phyloP scores from a whole-genome alignment of 2,329 filamentous ascomycete genomes.

The Fusarium mexicanum region DNA sequence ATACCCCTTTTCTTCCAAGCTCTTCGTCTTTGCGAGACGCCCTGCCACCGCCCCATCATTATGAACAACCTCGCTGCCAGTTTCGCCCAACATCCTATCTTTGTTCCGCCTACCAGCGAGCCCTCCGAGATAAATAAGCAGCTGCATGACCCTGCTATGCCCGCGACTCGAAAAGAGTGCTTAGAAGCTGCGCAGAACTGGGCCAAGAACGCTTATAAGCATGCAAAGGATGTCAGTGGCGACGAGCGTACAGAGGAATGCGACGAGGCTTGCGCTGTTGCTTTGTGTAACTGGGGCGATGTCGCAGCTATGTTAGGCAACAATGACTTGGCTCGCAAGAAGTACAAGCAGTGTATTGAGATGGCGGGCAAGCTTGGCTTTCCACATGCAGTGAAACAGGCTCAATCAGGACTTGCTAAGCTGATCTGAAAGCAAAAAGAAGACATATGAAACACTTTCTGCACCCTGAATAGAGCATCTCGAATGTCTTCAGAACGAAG shows the following conservation, averaged over 20 bases:
- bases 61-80: slow-evolving; percentile 86
- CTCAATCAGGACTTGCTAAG: slow-evolving; percentile 59
- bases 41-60: slow-evolving; percentile 82
- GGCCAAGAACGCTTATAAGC: slow-evolving; percentile 78
- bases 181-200: slow-evolving; percentile 78
- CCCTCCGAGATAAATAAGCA: slow-evolving; percentile 44
- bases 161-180: slow-evolving; percentile 65
- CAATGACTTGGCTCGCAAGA: slow-evolving; percentile 69
- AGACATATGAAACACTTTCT: neutral
- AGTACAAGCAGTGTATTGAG: slow-evolving; percentile 74
- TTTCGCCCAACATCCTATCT: slow-evolving; percentile 72
- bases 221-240: slow-evolving; percentile 71
- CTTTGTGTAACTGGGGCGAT: slow-evolving; percentile 87
- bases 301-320: slow-evolving; percentile 81
- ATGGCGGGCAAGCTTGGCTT: slow-evolving; percentile 67
- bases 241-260: slow-evolving; percentile 80
- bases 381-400: slow-evolving; percentile 60
- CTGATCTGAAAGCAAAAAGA: slow-evolving; percentile 35
- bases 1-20: slow-evolving; percentile 89
- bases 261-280: slow-evolving; percentile 82
- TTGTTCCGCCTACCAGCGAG: slow-evolving; percentile 42
- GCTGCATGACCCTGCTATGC: slow-evolving; percentile 45
- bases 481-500: neutral
- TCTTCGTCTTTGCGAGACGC: slow-evolving; percentile 70
- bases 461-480: neutral